Evolutionary conservation across 1,139 yeast genomes (phyloP).

Genomic region (Pichia terricola): DNA sequence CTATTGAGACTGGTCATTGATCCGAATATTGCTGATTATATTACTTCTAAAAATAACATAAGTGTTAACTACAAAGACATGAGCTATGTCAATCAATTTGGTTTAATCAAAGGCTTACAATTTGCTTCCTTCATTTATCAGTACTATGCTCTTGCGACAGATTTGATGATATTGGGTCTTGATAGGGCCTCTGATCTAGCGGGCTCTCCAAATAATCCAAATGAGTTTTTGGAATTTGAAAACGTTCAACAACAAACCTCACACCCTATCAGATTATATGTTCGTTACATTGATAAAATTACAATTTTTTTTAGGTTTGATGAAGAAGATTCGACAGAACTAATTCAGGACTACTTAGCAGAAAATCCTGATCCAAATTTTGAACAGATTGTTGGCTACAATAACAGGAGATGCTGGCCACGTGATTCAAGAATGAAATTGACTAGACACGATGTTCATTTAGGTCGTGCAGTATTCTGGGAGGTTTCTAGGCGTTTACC

Average conservation of each 20-base stretch:
- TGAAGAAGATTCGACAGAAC: constrained; percentile 62
- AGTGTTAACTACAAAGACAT: constrained; percentile 82
- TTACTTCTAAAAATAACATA: constrained; percentile 85
- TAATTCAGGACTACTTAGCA: constrained; percentile 64
- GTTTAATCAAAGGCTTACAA: constrained; percentile 79
- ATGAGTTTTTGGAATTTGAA: constrained; percentile 66
- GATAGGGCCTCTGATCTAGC: constrained; percentile 86
- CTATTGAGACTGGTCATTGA: constrained; percentile 74
- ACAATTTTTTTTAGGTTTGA: constrained; percentile 72
- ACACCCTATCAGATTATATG: constrained; percentile 70
- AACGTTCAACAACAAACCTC: constrained; percentile 47
- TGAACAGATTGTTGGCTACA: constrained; percentile 80
- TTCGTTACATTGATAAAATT: constrained; percentile 75
- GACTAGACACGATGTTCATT: constrained; percentile 83
- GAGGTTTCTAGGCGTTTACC: constrained; percentile 79
- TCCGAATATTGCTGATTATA: constrained; percentile 88
- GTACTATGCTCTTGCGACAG: constrained; percentile 79
- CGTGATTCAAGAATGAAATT: constrained; percentile 83
- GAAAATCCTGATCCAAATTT: constrained; percentile 91
- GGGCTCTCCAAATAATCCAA: constrained; percentile 65
- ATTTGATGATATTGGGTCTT: constrained; percentile 70
- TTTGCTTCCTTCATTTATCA: constrained; percentile 86
- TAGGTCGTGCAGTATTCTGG: constrained; percentile 92
- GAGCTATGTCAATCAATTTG: constrained; percentile 87
- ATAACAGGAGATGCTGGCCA: constrained; percentile 92